These are phyloP conservation scores for Protea cynaroides DNA, from an alignment of 164 flowering plant genomes.

Conservation along the genomic window DNA sequence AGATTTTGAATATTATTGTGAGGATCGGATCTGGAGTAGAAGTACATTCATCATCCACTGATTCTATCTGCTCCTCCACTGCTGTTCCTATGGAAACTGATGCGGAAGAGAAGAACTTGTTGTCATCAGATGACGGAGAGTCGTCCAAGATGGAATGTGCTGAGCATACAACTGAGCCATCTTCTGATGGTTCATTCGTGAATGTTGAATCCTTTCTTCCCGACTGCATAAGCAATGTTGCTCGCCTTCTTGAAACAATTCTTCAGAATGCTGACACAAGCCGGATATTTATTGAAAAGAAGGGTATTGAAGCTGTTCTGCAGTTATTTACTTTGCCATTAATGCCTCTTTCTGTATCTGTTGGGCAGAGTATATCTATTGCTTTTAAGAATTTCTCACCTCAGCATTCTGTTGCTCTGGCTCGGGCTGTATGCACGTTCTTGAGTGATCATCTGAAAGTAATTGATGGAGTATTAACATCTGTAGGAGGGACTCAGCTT, in stretches of 20 bases:
- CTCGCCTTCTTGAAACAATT: slow-evolving; percentile 82
- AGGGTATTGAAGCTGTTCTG: slow-evolving; percentile 82
- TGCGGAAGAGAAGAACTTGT: slow-evolving; percentile 43
- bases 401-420: slow-evolving; percentile 77
- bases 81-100: slow-evolving; percentile 91
- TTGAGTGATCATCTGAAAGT: slow-evolving; percentile 61
- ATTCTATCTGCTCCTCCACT: slow-evolving; percentile 28
- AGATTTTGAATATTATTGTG: slow-evolving; percentile 54
- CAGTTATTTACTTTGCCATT: slow-evolving; percentile 66
- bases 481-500: slow-evolving; percentile 53
- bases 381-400: slow-evolving; percentile 85
- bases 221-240: slow-evolving; percentile 63
- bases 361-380: slow-evolving; percentile 64
- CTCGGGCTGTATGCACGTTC: slow-evolving; percentile 65
- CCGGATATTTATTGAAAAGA: slow-evolving; percentile 84
- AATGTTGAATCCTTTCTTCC: slow-evolving; percentile 64
- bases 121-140: slow-evolving; percentile 40
- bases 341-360: slow-evolving; percentile 57
- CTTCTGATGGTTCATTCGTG: slow-evolving; percentile 40
- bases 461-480: slow-evolving; percentile 43
- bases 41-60: slow-evolving; percentile 29
- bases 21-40: slow-evolving; percentile 63
- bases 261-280: slow-evolving; percentile 91
- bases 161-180: slow-evolving; percentile 41
- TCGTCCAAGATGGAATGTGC: slow-evolving; percentile 33